phyloP scores from a whole-genome alignment of 148 eudicot genomes.

The Chenopodium formosanum region DNA sequence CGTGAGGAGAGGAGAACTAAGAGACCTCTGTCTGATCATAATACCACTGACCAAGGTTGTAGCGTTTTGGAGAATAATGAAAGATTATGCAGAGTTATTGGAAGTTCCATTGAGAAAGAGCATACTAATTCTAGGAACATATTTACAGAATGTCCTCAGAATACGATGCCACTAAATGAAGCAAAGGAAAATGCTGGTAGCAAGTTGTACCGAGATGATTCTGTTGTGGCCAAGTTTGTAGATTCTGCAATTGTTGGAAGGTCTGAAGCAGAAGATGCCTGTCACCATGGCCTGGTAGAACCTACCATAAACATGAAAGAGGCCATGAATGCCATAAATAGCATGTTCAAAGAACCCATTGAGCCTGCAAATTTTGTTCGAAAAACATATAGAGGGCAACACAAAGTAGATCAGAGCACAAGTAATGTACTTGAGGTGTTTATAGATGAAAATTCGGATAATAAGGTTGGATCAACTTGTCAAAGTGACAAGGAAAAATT shows the following conservation, averaged over 20 bases:
- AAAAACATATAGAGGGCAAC: conserved; percentile 37
- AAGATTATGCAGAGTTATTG: conserved; percentile 22
- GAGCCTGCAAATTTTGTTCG: conserved; percentile 53
- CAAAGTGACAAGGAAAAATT: conserved; percentile 22
- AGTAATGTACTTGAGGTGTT: conserved; percentile 57
- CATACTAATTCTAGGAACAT: conserved; percentile 11
- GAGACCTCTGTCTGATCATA: conserved; percentile 39
- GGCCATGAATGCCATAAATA: conserved; percentile 71
- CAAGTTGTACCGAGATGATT: conserved; percentile 54
- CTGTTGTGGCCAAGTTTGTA: conserved; percentile 69
- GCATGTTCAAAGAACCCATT: conserved; percentile 88
- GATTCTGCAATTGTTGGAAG: conserved; percentile 73
- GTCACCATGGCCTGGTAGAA: conserved; percentile 85
- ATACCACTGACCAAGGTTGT: conserved; percentile 15
- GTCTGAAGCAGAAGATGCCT: conserved; percentile 76
- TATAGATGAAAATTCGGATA: conserved; percentile 52
- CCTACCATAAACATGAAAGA: conserved; percentile 75
- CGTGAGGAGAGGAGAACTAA: conserved; percentile 41
- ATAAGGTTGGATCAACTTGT: conserved; percentile 29
- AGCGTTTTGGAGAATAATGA: conserved; percentile 28
- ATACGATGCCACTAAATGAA: conserved; percentile 23
- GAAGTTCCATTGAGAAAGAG: conserved; percentile 18
- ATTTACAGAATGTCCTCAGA: conserved; percentile 15
- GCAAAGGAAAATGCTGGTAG: conserved; percentile 26
- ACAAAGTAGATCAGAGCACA: conserved; percentile 36